These are phyloP conservation scores for Wickerhamiella australiensis DNA, from an alignment of 805 yeast genomes.

Conservation along the genomic window DNA sequence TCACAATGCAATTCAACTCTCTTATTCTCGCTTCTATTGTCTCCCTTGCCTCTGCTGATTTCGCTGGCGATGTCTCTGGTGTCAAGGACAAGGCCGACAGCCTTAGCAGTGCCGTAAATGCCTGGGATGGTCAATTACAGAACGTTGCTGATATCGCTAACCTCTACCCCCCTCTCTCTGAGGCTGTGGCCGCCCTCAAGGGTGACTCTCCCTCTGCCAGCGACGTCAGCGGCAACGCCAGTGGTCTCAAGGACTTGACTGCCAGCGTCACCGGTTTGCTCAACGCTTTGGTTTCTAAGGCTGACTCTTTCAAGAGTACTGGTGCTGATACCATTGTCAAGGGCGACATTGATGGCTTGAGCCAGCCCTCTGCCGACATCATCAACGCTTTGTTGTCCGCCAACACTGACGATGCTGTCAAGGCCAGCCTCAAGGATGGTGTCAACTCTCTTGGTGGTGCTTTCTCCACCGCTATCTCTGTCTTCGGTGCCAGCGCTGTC, in stretches of 20 bases:
- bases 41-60: conserved; percentile 11
- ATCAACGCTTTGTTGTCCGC: background rate
- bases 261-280: conserved; percentile 17
- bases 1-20: conserved; percentile 7
- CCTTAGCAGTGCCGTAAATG: conserved; percentile 10
- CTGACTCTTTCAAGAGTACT: conserved; percentile 17
- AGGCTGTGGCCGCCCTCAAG: conserved; percentile 14
- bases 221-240: conserved; percentile 14
- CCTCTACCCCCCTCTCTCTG: conserved; percentile 13
- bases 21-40: conserved; percentile 12
- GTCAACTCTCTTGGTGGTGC: conserved; percentile 1
- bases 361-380: background rate
- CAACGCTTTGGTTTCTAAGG: conserved; percentile 18
- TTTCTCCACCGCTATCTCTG: background rate
- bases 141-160: conserved; percentile 23
- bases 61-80: conserved; percentile 6
- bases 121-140: conserved; percentile 22
- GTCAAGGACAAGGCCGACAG: conserved; percentile 41
- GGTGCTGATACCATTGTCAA: conserved; percentile 18
- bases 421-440: background rate
- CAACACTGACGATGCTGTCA: background rate
- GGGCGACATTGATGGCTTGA: conserved; percentile 5
- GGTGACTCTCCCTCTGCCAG: conserved; percentile 11
- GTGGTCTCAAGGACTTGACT: conserved; percentile 10
- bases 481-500: background rate